Evolutionary conservation across 805 yeast species (phyloP).

Genomic region (Saccharomycopsis fibuligera): DNA sequence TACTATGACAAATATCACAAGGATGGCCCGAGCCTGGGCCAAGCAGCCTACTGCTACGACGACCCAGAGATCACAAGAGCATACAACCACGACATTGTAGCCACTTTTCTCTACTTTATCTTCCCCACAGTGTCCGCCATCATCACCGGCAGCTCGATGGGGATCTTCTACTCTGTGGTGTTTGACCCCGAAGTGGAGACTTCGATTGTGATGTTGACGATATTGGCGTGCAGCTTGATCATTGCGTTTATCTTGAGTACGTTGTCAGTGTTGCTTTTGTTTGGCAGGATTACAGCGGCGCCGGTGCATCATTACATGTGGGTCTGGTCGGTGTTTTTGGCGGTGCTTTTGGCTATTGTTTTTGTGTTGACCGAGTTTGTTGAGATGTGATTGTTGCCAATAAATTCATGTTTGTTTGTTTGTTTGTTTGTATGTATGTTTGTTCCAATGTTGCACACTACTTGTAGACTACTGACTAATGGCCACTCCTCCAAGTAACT

Average conservation of each 20-base stretch:
- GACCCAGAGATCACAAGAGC: slow-evolving; percentile 14
- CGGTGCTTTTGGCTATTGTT: slow-evolving; percentile 2
- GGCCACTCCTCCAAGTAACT: no score
- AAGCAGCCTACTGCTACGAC: no score
- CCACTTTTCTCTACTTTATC: slow-evolving; percentile 18
- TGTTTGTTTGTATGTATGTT: no score
- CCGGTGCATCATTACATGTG: slow-evolving; percentile 17
- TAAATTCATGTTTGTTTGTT: background rate
- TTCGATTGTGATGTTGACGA: slow-evolving; percentile 3
- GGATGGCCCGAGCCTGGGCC: no score
- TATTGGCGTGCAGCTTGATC: slow-evolving; percentile 5
- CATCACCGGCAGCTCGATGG: slow-evolving; percentile 14
- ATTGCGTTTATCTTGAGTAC: slow-evolving; percentile 8
- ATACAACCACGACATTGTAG: slow-evolving; percentile 17
- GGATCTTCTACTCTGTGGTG: slow-evolving; percentile 15
- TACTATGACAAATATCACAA: no score
- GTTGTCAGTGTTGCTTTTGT: slow-evolving; percentile 8
- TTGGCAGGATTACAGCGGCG: slow-evolving; percentile 13
- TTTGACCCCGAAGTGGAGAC: slow-evolving; percentile 11
- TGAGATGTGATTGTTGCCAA: background rate
- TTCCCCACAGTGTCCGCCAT: slow-evolving; percentile 15
- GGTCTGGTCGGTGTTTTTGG: slow-evolving; percentile 16
- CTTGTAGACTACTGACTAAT: no score
- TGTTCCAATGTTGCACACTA: no score
- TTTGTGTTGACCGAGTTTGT: slow-evolving; percentile 6